phyloP scores from a whole-genome alignment of 1,139 yeast species.

The Oligophagozyma castellii region DNA sequence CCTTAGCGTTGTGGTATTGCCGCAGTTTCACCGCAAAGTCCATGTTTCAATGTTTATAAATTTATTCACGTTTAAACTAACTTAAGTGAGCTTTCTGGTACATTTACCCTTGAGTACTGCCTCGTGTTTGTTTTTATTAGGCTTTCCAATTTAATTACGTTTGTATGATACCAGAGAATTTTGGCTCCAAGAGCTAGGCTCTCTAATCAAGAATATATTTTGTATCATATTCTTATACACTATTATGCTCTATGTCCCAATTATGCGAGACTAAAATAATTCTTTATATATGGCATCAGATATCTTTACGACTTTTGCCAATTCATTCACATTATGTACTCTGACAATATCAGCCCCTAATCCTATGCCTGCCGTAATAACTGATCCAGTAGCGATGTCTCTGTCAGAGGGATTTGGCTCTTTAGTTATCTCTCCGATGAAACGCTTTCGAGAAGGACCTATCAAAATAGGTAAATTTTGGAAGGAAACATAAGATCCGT shows the following conservation, averaged over 20 bases:
- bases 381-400: conserved; percentile 63
- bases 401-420: conserved; percentile 40
- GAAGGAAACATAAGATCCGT: conserved; percentile 10
- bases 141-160: too few species aligned
- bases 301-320: conserved; percentile 46
- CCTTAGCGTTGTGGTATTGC: too few species aligned
- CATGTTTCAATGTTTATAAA: too few species aligned
- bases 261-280: too few species aligned
- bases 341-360: conserved; percentile 72
- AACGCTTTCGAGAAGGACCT: conserved; percentile 82
- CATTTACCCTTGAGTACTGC: too few species aligned
- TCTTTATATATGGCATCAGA: conserved; percentile 60
- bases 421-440: conserved; percentile 59
- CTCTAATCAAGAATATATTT: conserved; percentile 3
- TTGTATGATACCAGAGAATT: too few species aligned
- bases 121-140: too few species aligned
- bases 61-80: too few species aligned
- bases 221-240: conserved; percentile 5
- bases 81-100: too few species aligned
- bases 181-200: conserved; percentile 3
- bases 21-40: too few species aligned
- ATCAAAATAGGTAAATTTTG: conserved; percentile 45
- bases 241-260: conserved; percentile 3
- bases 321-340: conserved; percentile 71
- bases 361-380: conserved; percentile 60